Base-by-base conservation (phyloP, 1,284 basidiomycete genomes). In the Apiotrichum siamense region DNA sequence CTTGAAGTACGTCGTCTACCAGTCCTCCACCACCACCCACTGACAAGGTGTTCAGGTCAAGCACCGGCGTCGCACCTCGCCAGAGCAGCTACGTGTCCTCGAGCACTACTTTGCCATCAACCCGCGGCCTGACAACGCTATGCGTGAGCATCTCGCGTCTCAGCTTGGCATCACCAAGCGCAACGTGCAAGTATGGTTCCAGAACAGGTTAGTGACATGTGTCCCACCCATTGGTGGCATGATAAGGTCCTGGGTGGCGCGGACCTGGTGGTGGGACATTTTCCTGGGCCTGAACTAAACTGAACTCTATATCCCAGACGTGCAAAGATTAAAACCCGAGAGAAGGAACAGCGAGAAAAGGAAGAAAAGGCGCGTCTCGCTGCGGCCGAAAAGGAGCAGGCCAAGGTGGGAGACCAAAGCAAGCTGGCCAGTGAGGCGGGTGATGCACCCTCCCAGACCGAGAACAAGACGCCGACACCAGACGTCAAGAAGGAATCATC, bases 121-220 rank as follows among this genome's bases (percentile, higher is more conserved):
- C 73, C 87, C 88, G 40, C 94, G 96, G 70, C 92, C 92, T 17
- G 90, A 91, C 71, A 86, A 85, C 47, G 76, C 79, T 15, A 76
- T 87, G 40, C 81, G 92, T 59, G 87, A 87, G 67, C 78, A 82
- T 58, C 81, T 97, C 44, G 86, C 90, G 0, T 76, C 78, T 9
- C 79, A 89, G 74, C 81, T 96, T 43, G 85, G 84, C 57, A 97
- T 97, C 90, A 88, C 87, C 20, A 83, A 89, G 23, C 79, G 92
- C 54, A 89, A 89, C 38, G 88, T 97, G 2, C 92, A 97, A 80
- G 91, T 93, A 36, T 90, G 88, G 88, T 92, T 92, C 73, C 88
- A 91, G 74, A 92, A 92, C 70, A 80, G 88, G 85, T 86, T 62
- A 60, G 76, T 74, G 4, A 3, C 12, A 17, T 20, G 35, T 17